Evolutionary conservation across 2,329 filamentous ascomycete genomes (phyloP).

Genomic region (Neofusicoccum kwambonambiense): DNA sequence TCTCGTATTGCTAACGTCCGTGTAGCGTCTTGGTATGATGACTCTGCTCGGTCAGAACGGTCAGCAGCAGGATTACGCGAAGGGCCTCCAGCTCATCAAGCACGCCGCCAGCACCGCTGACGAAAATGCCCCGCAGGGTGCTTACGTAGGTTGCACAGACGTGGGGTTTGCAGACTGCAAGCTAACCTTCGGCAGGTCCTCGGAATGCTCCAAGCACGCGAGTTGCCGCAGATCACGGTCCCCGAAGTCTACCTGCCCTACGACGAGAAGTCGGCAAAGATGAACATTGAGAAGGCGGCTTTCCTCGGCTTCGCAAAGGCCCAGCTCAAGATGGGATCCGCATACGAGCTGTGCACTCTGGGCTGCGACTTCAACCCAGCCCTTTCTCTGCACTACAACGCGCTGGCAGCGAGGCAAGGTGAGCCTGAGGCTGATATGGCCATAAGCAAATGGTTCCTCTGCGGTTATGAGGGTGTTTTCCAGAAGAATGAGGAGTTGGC

Average conservation of each 20-base stretch:
- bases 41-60: constrained; percentile 90
- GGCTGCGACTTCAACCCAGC: constrained; percentile 94
- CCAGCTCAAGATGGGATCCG: constrained; percentile 94
- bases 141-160: constrained; percentile 56
- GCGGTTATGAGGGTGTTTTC: constrained; percentile 88
- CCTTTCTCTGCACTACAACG: constrained; percentile 92
- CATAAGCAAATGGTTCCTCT: constrained; percentile 98
- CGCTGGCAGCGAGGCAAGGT: constrained; percentile 85
- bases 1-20: constrained; percentile 21
- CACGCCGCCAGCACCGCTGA: constrained; percentile 83
- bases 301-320: constrained; percentile 95
- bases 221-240: constrained; percentile 85
- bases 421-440: constrained; percentile 93
- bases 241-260: constrained; percentile 69
- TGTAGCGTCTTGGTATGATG: constrained; percentile 85
- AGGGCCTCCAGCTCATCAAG: constrained; percentile 78
- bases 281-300: constrained; percentile 94
- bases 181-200: constrained; percentile 56
- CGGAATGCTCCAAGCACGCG: constrained; percentile 88
- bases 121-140: constrained; percentile 94
- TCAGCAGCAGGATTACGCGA: constrained; percentile 75
- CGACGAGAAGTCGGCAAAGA: constrained; percentile 70
- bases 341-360: constrained; percentile 90
- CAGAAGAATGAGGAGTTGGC: constrained; percentile 94
- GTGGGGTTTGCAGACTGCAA: constrained; percentile 26